A percentile compares a stretch with the other conserved stretches of the same genome.
Evolutionary conservation across 2,329 filamentous ascomycete genomes (phyloP).

Genomic region (Emergomyces africanus): DNA sequence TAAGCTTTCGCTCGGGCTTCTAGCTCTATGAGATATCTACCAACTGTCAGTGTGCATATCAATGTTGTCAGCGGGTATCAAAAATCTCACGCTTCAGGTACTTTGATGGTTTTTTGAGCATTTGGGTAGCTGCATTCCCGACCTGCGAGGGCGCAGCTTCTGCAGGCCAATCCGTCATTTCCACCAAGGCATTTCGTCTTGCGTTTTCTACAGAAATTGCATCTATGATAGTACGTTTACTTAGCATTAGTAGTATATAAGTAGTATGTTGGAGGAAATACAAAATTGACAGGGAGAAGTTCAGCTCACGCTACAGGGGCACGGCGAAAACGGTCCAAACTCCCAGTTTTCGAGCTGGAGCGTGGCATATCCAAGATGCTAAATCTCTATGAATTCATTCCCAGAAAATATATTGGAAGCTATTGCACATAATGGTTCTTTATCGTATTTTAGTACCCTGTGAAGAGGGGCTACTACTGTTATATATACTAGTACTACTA

Average conservation of each 20-base stretch:
- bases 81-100: slow-evolving; percentile 11
- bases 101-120: slow-evolving; percentile 10
- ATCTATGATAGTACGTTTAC: slow-evolving; percentile 8
- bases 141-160: slow-evolving; percentile 9
- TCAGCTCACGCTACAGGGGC: background rate
- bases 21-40: slow-evolving; percentile 12
- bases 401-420: background rate
- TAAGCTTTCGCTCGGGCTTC: slow-evolving; percentile 11
- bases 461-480: no score
- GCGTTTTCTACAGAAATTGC: slow-evolving; percentile 13
- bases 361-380: background rate
- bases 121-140: slow-evolving; percentile 12
- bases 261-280: background rate
- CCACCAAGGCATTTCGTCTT: slow-evolving; percentile 15
- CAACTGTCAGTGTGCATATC: background rate
- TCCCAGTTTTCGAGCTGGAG: background rate
- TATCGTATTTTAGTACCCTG: no score
- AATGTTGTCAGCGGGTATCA: background rate
- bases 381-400: no score
- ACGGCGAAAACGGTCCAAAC: background rate
- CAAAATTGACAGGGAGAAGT: background rate
- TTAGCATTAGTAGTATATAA: no score
- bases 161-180: slow-evolving; percentile 7
- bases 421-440: background rate
- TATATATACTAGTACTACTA: no score